Evolutionary conservation across 768 basidiomycete genomes (phyloP), one percentile per base, ranked within the genome.

Genomic region (Tulasnella sp.): DNA sequence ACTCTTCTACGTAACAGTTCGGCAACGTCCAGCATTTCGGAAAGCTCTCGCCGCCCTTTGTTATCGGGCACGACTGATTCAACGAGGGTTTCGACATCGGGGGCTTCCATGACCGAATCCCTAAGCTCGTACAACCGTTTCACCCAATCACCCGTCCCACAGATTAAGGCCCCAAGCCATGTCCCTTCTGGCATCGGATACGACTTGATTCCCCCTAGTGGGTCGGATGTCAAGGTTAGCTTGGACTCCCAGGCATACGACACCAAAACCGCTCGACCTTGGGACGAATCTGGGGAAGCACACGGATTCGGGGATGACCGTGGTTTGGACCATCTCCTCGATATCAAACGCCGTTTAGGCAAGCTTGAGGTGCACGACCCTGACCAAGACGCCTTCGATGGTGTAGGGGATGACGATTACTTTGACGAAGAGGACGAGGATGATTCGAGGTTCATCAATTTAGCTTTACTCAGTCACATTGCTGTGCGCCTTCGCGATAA

Each of bases 401-500:
- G 79, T 29, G 70, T 40, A 15, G 29, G 26, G 61, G 77, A 77
- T 61, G 77, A 72, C 35, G 61, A 73, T 20, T 72, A 71, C 35
- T 79, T 74, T 79, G 88, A 88, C 35, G 89, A 87, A 78, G 90
- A 88, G 32, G 93, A 95, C 72, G 90, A 90, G 18, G 89, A 92
- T 77, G 90, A 90, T 73, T 88, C 87, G 78, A 88, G 91, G 20
- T 98, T 95, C 82, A 91, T 98, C 83, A 96, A 97, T 83, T 93
- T 94, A 74, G 90, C 94, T 20, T 85, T 98, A 67, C 86, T 99
- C 77, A 92, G 91, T 42, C 92, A 99, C 83, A 89, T 98, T 70
- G 96, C 95, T 1, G 91, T 96, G 46, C 91, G 93, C 82, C 85
- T 99, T 77, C 88, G 92, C 77, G 96, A 99, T 84, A 93, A 94